Conservation (phyloP, 1,284 basidiomycete genomes). For the Meira miltonrushii region DNA sequence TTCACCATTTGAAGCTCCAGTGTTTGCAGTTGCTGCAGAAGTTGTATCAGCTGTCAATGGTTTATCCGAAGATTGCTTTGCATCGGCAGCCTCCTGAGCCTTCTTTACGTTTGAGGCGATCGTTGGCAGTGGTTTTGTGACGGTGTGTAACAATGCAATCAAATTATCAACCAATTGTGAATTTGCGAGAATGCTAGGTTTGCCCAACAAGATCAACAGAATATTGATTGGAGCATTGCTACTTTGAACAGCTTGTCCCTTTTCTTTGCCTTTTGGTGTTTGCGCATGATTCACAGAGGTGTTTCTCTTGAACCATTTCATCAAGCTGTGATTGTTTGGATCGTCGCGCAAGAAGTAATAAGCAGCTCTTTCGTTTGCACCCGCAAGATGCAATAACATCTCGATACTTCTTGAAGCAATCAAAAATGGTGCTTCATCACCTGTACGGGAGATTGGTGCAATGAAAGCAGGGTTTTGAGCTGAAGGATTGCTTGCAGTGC, state of each 20-base stretch:
- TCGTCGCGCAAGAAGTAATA: constrained; percentile 49
- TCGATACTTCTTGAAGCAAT: constrained; percentile 49
- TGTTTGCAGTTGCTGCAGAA: constrained; percentile 1
- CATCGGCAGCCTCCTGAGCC: constrained; percentile 12
- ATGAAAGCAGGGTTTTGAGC: neutral
- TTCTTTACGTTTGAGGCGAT: constrained; percentile 15
- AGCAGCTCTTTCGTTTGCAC: constrained; percentile 38
- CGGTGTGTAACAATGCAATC: constrained; percentile 40
- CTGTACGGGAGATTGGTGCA: constrained; percentile 45
- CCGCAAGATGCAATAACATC: constrained; percentile 39
- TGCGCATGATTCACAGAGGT: neutral
- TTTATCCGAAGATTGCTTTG: constrained; percentile 13
- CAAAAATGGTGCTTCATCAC: constrained; percentile 51
- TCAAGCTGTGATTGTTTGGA: constrained; percentile 3
- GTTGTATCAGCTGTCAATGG: neutral
- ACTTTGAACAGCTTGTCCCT: constrained; percentile 20
- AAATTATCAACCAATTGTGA: constrained; percentile 46
- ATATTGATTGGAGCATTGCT: constrained; percentile 38
- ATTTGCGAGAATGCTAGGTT: constrained; percentile 43
- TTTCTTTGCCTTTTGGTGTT: constrained; percentile 38
- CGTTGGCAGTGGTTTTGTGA: constrained; percentile 41
- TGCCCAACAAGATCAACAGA: constrained; percentile 39
- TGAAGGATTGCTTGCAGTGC: neutral
- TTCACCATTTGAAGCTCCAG: constrained; percentile 5
- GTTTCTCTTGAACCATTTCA: constrained; percentile 6